Evolutionary conservation across 2,329 filamentous ascomycete genomes (phyloP), one percentile per base, ranked within the genome.

Genomic region (Stemphylium vesicarium): DNA sequence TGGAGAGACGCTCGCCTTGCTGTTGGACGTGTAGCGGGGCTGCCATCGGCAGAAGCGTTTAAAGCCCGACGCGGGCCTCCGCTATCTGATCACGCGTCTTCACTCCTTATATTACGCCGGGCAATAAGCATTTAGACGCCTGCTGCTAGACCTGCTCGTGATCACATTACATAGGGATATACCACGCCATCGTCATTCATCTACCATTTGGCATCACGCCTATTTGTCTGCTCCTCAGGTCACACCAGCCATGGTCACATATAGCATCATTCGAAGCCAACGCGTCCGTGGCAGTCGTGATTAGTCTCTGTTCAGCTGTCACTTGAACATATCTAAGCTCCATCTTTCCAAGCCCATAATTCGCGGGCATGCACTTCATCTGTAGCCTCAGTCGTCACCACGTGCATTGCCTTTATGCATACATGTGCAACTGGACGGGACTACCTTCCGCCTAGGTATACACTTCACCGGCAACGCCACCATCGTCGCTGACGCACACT

Each of bases 21-120:
- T 45, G 45, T 46, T 56, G 54, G 58, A 59, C 16, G 56, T 54
- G 56, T 64, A 56, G 61, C 54, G 59, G 59, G 59, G 61, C 59
- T 59, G 50, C 51, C 53, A 50, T 53, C 58, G 58, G 58, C 58
- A 55, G 37, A 52, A 31, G 50, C 53, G 51, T 40, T 33, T 29
- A 54, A 29, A 37, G 26, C 51, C 46, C 46, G 47, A 47, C 38
- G 42, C 50, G 45, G 35, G 31, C 46, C 50, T 53, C 31, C 43
- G 53, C 40, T 50, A 42, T 44, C 46, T 50, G 56, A 45, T 61
- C 58, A 59, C 56, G 58, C 56, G 56, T 61, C 39, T 48, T 33
- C 35, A 56, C 43, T 46, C 15, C 42, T 40, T 53, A 62, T 52
- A 60, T 62, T 58, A 50, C 40, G 47, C 54, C 57, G 40, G 7